phyloP scores from a whole-genome alignment of 2,329 filamentous ascomycete species.

The Coniochaeta sp. region DNA sequence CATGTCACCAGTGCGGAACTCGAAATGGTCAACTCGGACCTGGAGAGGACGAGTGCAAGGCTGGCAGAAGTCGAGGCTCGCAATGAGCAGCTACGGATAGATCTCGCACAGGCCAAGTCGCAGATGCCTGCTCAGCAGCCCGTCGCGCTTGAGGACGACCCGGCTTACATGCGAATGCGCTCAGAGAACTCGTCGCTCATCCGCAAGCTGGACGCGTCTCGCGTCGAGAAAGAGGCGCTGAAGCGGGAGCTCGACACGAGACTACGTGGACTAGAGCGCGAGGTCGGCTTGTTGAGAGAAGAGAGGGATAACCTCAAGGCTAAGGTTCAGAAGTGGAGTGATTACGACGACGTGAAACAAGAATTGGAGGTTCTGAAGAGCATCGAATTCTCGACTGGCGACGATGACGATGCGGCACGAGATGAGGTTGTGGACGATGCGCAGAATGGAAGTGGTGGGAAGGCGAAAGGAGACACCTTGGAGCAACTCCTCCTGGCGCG shows the following conservation, averaged over 20 bases:
- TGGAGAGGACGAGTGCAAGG: slow-evolving; percentile 81
- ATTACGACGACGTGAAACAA: slow-evolving; percentile 94
- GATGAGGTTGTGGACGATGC: slow-evolving; percentile 14
- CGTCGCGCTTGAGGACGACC: slow-evolving; percentile 75
- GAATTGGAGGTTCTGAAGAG: slow-evolving; percentile 96
- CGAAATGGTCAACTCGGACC: slow-evolving; percentile 84
- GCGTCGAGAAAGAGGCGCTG: slow-evolving; percentile 76
- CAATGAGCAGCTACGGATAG: slow-evolving; percentile 86
- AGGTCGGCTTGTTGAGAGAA: slow-evolving; percentile 63
- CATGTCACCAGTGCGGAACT: slow-evolving; percentile 81
- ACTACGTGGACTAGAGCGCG: slow-evolving; percentile 71
- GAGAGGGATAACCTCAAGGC: slow-evolving; percentile 73
- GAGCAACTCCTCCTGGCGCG: slow-evolving; percentile 86
- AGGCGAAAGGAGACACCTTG: slow-evolving; percentile 67
- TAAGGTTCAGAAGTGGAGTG: slow-evolving; percentile 82
- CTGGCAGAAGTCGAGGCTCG: slow-evolving; percentile 87
- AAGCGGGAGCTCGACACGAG: slow-evolving; percentile 70
- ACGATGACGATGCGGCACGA: slow-evolving; percentile 56
- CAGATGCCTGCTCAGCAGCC: slow-evolving; percentile 54
- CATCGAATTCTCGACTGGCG: slow-evolving; percentile 90
- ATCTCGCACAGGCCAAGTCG: slow-evolving; percentile 83
- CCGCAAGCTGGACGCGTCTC: slow-evolving; percentile 74
- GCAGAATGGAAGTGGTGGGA: slow-evolving; percentile 42
- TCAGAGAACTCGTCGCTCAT: slow-evolving; percentile 91
- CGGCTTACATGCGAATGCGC: slow-evolving; percentile 75